Conservation (phyloP, 306 rosid species). For the Morella rubra region DNA sequence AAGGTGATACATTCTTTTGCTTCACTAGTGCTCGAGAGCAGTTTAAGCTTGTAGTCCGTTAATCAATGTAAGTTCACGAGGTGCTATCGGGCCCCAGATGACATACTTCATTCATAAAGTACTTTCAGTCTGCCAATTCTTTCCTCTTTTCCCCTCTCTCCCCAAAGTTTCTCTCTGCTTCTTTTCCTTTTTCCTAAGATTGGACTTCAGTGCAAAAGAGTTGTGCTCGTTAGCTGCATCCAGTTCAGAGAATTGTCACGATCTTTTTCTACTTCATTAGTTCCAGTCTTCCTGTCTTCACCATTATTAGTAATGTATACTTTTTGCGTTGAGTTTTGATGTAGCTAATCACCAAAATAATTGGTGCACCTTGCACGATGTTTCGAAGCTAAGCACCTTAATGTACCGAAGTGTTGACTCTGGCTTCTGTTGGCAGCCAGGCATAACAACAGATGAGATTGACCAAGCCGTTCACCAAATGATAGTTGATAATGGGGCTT, state of each 20-base stretch:
- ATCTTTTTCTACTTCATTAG: neutral
- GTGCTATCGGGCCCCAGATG: neutral
- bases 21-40: neutral
- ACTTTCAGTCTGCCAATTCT: neutral
- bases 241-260: neutral
- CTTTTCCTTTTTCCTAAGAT: neutral
- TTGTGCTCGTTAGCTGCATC: neutral
- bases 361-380: neutral
- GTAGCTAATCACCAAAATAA: neutral
- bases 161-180: neutral
- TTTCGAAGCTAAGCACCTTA: neutral
- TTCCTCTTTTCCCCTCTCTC: neutral
- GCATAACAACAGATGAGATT: slow-evolving; percentile 86
- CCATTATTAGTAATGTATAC: neutral
- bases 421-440: slow-evolving; percentile 86
- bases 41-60: neutral
- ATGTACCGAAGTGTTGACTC: slow-evolving; percentile 34
- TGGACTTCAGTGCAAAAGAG: neutral
- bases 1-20: slow-evolving; percentile 53
- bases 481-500: slow-evolving; percentile 92
- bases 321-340: neutral
- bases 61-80: neutral
- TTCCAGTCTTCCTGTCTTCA: neutral
- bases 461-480: slow-evolving; percentile 93
- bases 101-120: neutral